Percentiles rank a stretch among this genome's conserved stretches.
These are phyloP conservation scores for Paragyromitra xinjiangensis DNA, from an alignment of 495 filamentous ascomycete genomes.

Conservation along the genomic window DNA sequence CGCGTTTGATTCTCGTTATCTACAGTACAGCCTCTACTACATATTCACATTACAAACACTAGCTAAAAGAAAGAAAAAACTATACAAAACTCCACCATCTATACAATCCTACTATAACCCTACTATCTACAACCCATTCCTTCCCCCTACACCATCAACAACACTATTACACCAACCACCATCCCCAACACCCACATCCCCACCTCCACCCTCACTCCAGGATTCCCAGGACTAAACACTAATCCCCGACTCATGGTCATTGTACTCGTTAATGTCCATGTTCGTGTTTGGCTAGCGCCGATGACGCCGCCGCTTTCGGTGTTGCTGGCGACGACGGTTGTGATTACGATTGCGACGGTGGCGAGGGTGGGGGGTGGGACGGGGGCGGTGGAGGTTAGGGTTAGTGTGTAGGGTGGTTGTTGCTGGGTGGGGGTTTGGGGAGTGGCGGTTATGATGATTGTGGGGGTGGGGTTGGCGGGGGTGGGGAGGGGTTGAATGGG, in stretches of 20 bases:
- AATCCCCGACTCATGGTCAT: conserved; percentile 14
- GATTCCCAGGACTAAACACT: not conserved
- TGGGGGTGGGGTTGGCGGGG: not conserved
- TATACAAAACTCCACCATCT: not conserved
- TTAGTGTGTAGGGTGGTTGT: conserved; percentile 11
- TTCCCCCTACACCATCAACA: conserved; percentile 3
- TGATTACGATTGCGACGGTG: conserved; percentile 13
- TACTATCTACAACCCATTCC: conserved; percentile 2
- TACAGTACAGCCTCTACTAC: too few species aligned
- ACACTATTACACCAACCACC: not conserved
- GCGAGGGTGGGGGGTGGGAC: not conserved
- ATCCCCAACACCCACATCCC: conserved; percentile 8
- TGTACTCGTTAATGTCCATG: conserved; percentile 14
- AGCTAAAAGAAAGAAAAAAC: too few species aligned
- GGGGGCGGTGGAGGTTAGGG: conserved; percentile 19
- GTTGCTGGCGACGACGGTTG: conserved; percentile 14
- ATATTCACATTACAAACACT: too few species aligned
- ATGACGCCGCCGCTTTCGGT: not conserved
- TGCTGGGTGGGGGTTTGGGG: not conserved
- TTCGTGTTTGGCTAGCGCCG: not conserved
- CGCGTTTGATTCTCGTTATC: too few species aligned
- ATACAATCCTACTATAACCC: not conserved
- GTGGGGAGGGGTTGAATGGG: not conserved
- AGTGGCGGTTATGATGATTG: not conserved
- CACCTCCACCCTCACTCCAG: not conserved